Percentiles rank a stretch among this genome's conserved stretches.
phyloP scores from a whole-genome alignment of 306 rosid species.

The Styphnolobium japonicum region DNA sequence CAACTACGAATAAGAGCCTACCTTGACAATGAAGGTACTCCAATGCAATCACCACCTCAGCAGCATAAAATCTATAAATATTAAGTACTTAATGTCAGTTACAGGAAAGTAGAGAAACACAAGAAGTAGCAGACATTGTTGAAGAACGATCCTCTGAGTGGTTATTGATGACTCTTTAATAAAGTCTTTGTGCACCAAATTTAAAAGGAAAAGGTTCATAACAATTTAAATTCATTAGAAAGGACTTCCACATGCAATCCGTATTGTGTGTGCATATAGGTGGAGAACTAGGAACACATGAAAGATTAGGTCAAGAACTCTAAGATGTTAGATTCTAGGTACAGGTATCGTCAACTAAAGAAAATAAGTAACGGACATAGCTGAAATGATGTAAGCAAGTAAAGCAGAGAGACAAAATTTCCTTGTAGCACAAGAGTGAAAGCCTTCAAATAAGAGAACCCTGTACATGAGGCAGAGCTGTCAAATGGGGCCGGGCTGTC shows the following conservation, averaged over 20 bases:
- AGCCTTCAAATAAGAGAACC: too few relatives aligned
- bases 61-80: slow-evolving; percentile 75
- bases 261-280: neutral
- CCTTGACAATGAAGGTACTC: slow-evolving; percentile 99
- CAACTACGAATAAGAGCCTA: slow-evolving; percentile 23
- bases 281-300: neutral
- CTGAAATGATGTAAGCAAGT: too few relatives aligned
- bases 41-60: slow-evolving; percentile 84
- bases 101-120: slow-evolving; percentile 4
- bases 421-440: too few relatives aligned
- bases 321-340: too few relatives aligned
- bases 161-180: neutral
- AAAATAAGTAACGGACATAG: too few relatives aligned
- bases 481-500: too few relatives aligned
- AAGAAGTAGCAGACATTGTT: neutral
- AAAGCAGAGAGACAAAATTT: too few relatives aligned
- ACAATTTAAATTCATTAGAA: neutral
- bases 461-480: too few relatives aligned
- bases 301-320: neutral
- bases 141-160: neutral
- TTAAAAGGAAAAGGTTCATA: neutral
- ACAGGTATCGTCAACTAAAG: neutral
- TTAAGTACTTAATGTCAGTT: slow-evolving; percentile 16
- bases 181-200: neutral
- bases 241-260: neutral